Conservation (phyloP, 164 flowering plant genomes). For the Tetracentron sinense region DNA sequence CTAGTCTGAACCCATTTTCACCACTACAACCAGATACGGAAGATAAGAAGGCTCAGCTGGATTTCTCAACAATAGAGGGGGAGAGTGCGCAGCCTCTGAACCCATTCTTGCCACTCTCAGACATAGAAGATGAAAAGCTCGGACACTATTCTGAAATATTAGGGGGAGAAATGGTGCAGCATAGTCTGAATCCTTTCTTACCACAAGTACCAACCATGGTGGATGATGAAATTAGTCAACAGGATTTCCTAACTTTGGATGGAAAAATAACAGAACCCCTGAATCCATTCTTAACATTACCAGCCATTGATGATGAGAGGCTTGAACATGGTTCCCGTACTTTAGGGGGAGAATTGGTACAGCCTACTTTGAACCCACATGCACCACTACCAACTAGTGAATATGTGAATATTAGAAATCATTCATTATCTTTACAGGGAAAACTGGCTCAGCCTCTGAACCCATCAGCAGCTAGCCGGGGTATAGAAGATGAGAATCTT, state of each 20-base stretch:
- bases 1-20: constrained; percentile 18
- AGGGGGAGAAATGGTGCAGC: constrained; percentile 8
- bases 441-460: constrained; percentile 11
- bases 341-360: constrained; percentile 19
- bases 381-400: constrained; percentile 13
- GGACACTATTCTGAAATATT: constrained; percentile 12
- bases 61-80: constrained; percentile 12
- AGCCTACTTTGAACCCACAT: constrained; percentile 15
- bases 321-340: constrained; percentile 23
- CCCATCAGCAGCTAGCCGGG: constrained; percentile 13
- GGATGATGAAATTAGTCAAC: constrained; percentile 14
- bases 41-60: constrained; percentile 23
- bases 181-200: not conserved
- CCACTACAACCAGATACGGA: constrained; percentile 11
- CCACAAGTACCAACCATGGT: constrained; percentile 16
- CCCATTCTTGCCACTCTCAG: constrained; percentile 17
- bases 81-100: constrained; percentile 16
- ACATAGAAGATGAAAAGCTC: constrained; percentile 14
- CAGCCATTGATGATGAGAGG: constrained; percentile 3
- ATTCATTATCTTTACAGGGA: constrained; percentile 10
- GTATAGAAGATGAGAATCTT: constrained; percentile 22
- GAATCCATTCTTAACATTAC: constrained; percentile 10
- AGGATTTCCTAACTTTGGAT: constrained; percentile 9
- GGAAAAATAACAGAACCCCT: constrained; percentile 11
- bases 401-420: constrained; percentile 9